Evolutionary conservation across 805 yeast species (phyloP), one percentile per base, ranked within the genome.

Genomic region (Lipomyces spencermartinsiae): DNA sequence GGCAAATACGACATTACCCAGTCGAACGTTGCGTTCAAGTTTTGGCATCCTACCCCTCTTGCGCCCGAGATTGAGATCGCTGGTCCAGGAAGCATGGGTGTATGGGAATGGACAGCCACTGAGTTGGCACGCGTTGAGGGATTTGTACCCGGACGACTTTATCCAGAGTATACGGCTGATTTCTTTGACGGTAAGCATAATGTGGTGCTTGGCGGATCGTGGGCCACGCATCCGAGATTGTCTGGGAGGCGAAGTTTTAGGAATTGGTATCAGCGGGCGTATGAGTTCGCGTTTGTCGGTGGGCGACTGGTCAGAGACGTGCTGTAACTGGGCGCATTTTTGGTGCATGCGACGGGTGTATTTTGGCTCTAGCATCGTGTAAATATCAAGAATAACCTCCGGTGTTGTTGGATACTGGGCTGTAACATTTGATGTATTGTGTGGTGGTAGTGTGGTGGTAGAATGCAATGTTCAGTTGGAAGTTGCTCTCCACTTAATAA

Each of bases 171-270:
- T 56, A 70, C 74, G 14, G 58, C 67, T 31, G 74, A 72, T 55
- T 72, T 72, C 61, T 72, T 72, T 61, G 74, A 72, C 49, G 73
- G 73, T 9, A 72, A 69, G 39, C 74, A 72, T 59, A 72, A 72
- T 54, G 62, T 72, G 10, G 74, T 72, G n/a, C 60, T 72, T 43
- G 74, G 74, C 12, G 74, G 74, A 16, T 69, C 73, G 9, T 72
- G 74, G 73, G 70, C 73, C 9, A 71, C 74, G 25, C 62, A 35
- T 37, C 70, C 73, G 14, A 60, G 74, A 10, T 49, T 72, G 29
- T 60, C 68, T 2, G 71, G 64, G 14, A 35, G 74, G 25, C 55
- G 70, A 16, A 70, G 70, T 58, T 72, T 72, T 55, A 60, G 74
- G 49, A 72, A 72, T 60, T 72, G 74, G 73, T 72, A 72, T 61